Evolutionary conservation across 2,329 filamentous ascomycete species (phyloP), one percentile per base, ranked within the genome.

Genomic region (Sarocladium oryzae): DNA sequence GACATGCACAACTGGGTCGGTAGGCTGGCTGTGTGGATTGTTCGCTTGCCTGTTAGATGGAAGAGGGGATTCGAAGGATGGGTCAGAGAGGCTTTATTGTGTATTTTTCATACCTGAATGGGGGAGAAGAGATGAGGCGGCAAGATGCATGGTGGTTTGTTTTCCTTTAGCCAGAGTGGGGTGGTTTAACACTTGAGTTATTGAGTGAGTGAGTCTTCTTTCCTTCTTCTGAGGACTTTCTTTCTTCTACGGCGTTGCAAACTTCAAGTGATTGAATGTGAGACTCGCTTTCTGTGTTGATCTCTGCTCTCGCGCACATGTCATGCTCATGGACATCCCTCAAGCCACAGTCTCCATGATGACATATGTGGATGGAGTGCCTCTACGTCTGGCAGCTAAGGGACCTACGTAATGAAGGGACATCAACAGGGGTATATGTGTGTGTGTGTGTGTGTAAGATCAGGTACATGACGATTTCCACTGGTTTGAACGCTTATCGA

Each of bases 271-370:
- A n/a, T n/a, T n/a, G n/a, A n/a, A n/a, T n/a, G n/a, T n/a, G n/a
- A n/a, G n/a, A n/a, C n/a, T n/a, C n/a, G n/a, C n/a, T n/a, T n/a
- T n/a, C n/a, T n/a, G n/a, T n/a, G n/a, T n/a, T n/a, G n/a, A n/a
- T n/a, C n/a, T n/a, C n/a, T n/a, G n/a, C n/a, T n/a, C n/a, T n/a
- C n/a, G n/a, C n/a, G n/a, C n/a, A n/a, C n/a, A n/a, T n/a, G n/a
- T n/a, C n/a, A n/a, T n/a, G 21, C 40, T 23, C 40, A 43, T 24
- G 23, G 7, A 6, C 40, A 9, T 13, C 21, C 23, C n/a, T 28
- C 21, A 26, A 43, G 40, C 40, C 40, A 43, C 40, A 26, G 20
- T 24, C 40, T 26, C 40, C 23, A 43, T 43, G 40, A 43, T 43
- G 40, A 43, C 40, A 43, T 43, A 43, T 43, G 40, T 20, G 40